Percentiles rank a stretch among this genome's conserved stretches.
phyloP scores from a whole-genome alignment of 257 asterid genomes.

The Solanum medicagineum region DNA sequence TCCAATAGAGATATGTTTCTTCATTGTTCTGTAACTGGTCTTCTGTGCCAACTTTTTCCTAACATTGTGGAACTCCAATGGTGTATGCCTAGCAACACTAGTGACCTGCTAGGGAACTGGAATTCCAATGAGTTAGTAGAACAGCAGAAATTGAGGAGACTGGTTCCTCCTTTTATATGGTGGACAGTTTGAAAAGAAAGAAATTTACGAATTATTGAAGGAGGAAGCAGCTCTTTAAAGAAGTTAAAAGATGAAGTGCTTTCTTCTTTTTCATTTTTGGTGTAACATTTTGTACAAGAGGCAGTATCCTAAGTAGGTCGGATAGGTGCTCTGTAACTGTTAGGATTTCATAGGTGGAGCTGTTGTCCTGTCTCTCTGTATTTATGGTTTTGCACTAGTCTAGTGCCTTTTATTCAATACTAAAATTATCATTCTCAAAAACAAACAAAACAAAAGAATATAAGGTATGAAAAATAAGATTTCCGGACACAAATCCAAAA shows the following conservation, averaged over 20 bases:
- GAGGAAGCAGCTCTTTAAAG: background rate
- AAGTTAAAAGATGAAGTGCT: background rate
- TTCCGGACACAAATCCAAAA: background rate
- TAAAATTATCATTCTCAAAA: background rate
- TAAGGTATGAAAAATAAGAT: background rate
- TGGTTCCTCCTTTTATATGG: background rate
- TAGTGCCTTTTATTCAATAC: background rate
- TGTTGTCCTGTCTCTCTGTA: background rate
- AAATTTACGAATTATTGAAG: background rate
- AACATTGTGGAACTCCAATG: background rate
- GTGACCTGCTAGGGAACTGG: background rate
- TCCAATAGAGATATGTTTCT: background rate
- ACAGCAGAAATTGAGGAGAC: background rate
- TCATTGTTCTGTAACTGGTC: background rate
- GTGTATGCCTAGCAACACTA: background rate
- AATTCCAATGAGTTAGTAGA: background rate
- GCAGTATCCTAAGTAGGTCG: background rate
- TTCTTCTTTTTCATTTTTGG: background rate
- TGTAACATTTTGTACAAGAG: background rate
- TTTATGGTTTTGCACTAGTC: background rate
- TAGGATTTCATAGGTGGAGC: background rate
- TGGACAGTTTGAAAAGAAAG: background rate
- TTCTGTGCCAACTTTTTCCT: background rate
- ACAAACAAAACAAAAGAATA: background rate
- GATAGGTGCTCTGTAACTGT: background rate